Conservation (phyloP, 2,329 filamentous ascomycete genomes). For the Sporothrix euskadiensis region DNA sequence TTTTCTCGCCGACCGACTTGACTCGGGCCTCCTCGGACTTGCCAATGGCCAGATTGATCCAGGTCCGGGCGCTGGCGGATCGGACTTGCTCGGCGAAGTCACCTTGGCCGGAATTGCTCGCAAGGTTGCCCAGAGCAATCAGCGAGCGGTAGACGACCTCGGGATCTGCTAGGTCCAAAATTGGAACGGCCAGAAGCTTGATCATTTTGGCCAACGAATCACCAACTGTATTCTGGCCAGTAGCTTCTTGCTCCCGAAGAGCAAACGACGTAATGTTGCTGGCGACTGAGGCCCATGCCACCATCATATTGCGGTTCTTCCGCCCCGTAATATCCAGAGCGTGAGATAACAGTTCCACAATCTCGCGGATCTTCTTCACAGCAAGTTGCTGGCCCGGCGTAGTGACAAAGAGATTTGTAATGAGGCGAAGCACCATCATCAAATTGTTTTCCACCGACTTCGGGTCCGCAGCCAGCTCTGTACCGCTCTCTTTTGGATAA, state of each 20-base stretch:
- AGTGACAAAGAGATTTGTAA: constrained; percentile 82
- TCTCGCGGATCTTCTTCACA: constrained; percentile 57
- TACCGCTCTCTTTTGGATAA: constrained; percentile 38
- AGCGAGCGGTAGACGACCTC: constrained; percentile 83
- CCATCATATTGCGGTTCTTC: constrained; percentile 74
- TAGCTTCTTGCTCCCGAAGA: constrained; percentile 47
- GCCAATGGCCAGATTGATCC: constrained; percentile 44
- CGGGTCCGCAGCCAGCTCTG: constrained; percentile 51
- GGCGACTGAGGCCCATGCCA: constrained; percentile 77
- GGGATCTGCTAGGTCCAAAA: constrained; percentile 68
- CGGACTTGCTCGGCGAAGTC: constrained; percentile 36
- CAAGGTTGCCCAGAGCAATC: constrained; percentile 78
- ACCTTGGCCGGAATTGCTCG: constrained; percentile 44
- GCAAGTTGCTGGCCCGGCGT: constrained; percentile 67
- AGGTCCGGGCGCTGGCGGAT: constrained; percentile 40
- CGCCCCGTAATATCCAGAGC: constrained; percentile 59
- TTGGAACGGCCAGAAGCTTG: constrained; percentile 61
- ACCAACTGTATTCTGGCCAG: constrained; percentile 45
- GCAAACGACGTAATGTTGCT: constrained; percentile 84
- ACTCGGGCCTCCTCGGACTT: constrained; percentile 51
- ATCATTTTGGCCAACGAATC: constrained; percentile 47
- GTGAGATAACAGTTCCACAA: constrained; percentile 63
- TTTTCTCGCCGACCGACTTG: constrained; percentile 35
- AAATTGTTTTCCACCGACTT: constrained; percentile 72
- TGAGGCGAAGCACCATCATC: constrained; percentile 80